Evolutionary conservation across 345 rosid genomes (phyloP).

Genomic region (Dimocarpus longan): DNA sequence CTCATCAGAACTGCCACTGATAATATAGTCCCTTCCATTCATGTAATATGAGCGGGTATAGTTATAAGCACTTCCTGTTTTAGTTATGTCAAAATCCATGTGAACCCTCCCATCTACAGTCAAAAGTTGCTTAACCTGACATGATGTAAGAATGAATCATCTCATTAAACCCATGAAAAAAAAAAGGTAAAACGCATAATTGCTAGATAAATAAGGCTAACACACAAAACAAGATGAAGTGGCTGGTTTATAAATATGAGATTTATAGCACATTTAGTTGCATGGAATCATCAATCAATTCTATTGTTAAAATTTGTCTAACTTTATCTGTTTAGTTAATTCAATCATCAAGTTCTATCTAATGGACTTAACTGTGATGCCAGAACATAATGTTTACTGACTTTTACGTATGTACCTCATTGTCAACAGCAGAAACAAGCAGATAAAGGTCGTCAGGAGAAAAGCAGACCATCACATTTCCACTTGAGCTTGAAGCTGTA

Average conservation of each 20-base stretch:
- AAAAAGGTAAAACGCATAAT: not conserved
- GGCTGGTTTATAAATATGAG: not conserved
- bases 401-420: constrained; percentile 38
- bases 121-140: constrained; percentile 49
- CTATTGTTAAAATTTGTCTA: not conserved
- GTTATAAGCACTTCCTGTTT: constrained; percentile 52
- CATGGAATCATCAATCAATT: not conserved
- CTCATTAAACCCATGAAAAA: constrained; percentile 1
- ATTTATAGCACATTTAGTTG: not conserved
- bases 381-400: not conserved
- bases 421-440: constrained; percentile 55
- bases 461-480: constrained; percentile 62
- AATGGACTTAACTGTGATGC: not conserved
- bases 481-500: constrained; percentile 50
- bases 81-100: constrained; percentile 45
- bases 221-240: not conserved
- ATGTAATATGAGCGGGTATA: constrained; percentile 60
- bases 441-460: constrained; percentile 53
- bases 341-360: constrained; percentile 1
- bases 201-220: not conserved
- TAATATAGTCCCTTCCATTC: constrained; percentile 59
- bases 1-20: constrained; percentile 62
- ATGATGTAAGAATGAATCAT: constrained; percentile 2
- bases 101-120: constrained; percentile 55
- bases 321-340: not conserved